Evolutionary conservation across 2,329 filamentous ascomycete genomes (phyloP), one percentile per base, ranked within the genome.

Genomic region (Epichloe aotearoae): DNA sequence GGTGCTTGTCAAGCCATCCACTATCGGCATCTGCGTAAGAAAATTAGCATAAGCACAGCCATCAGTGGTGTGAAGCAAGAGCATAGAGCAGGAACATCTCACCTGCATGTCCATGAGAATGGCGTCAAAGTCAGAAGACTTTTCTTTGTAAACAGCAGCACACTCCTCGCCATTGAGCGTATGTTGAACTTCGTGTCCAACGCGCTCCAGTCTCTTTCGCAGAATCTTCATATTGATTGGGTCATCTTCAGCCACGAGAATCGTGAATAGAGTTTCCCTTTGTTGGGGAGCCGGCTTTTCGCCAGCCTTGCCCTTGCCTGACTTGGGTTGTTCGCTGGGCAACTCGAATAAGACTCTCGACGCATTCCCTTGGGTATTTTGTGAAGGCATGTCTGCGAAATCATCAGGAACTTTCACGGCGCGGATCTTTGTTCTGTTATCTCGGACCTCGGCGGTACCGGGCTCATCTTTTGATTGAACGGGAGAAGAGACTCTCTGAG

Each of bases 61-160:
- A 15, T 17, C 6, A 23, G 17, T 30, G 14, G 17, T 39, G 17
- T 20, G 17, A 2, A 14, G 10, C 30, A 6, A 38, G 15, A 43
- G n/a, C 8, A 14, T 3, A 8, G 11, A 42, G 40, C 53, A 56
- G 44, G 17, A 14, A n/a, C 39, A 26, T 67, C 79, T 66, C 63
- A 89, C 88, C 75, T 95, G 88, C 77, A 95, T 88, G 62, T 95
- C 89, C 89, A 95, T 95, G 55, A 95, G 73, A 46, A 95, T 74
- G 5, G 88, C 82, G 63, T 95, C 88, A 60, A 86, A 93, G 20
- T 69, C 67, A 26, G 64, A 64, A 0, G 82, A 72, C 47, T 74
- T 75, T 44, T 87, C 83, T 47, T 74, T 75, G 63, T 86, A 90
- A 4, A 80, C 74, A 47, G 75, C 73, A 5, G 86, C 83, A 60